phyloP scores from a whole-genome alignment of 257 asterid species.

The Ligustrum vulgare region DNA sequence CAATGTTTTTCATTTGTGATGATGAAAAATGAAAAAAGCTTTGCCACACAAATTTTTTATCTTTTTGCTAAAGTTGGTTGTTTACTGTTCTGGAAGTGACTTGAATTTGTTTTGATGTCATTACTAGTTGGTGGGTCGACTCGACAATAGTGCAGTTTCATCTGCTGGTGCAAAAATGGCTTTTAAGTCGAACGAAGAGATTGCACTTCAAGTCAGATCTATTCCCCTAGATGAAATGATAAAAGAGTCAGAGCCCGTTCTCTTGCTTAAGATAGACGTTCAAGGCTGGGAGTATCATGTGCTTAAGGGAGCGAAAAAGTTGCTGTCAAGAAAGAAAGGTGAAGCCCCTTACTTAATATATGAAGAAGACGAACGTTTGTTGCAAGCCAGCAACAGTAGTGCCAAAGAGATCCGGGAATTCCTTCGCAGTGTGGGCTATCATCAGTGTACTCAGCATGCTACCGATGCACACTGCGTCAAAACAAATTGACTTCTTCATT shows the following conservation, averaged over 20 bases:
- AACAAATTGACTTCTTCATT: slow-evolving; percentile 42
- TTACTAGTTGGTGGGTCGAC: slow-evolving; percentile 85
- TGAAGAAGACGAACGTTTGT: slow-evolving; percentile 90
- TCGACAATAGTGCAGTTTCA: slow-evolving; percentile 96
- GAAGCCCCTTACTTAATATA: slow-evolving; percentile 95
- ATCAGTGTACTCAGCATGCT: slow-evolving; percentile 66
- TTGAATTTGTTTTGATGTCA: slow-evolving; percentile 15
- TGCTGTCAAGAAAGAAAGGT: slow-evolving; percentile 74
- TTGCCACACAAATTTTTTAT: no score
- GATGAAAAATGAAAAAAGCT: no score
- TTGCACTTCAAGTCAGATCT: slow-evolving; percentile 74
- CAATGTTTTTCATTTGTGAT: neutral
- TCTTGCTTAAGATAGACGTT: slow-evolving; percentile 86
- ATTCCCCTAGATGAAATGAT: slow-evolving; percentile 79
- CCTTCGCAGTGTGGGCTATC: slow-evolving; percentile 69
- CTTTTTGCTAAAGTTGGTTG: no score
- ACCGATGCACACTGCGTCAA: slow-evolving; percentile 98
- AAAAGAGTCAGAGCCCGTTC: slow-evolving; percentile 63
- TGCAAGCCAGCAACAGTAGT: slow-evolving; percentile 93
- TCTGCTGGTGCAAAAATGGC: slow-evolving; percentile 94
- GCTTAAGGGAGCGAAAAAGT: slow-evolving; percentile 78
- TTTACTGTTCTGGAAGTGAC: neutral
- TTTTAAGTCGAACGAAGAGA: slow-evolving; percentile 88
- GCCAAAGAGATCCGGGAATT: slow-evolving; percentile 74
- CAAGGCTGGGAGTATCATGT: slow-evolving; percentile 99